Evolutionary conservation across 192 early-diverging fungal species (phyloP), one percentile per base, ranked within the genome.

Genomic region (Dimargaris cristalligena): DNA sequence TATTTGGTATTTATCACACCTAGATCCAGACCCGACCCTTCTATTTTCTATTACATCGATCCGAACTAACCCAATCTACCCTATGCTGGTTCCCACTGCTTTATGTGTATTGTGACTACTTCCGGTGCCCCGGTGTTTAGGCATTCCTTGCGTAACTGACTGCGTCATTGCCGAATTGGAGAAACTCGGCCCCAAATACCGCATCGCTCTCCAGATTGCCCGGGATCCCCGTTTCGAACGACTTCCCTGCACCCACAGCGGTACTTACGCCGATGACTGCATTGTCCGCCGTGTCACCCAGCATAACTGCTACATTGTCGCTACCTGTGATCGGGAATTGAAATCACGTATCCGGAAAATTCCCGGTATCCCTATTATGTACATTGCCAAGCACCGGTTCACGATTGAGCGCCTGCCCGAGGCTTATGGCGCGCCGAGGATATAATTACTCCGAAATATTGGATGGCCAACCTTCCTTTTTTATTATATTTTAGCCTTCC

Each of bases 261-360:
- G 96, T 35, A 94, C 92, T 1, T 99, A 99, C 79, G 96, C 96
- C 13, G 96, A 99, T 78, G 96, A 99, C 77, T 99, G 96, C 65
- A 75, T 99, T 58, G 91, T 97, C 2, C 79, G 94, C 55, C 73
- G 96, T 14, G 77, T 97, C 31, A 85, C 80, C 74, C 83, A 96
- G 72, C 94, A 99, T 66, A 81, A 85, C 63, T 94, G 91, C 75
- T 99, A 94, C 63, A 94, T 99, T 63, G 94, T 99, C 14, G 95
- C 95, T 14, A 99, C 95, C 8, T 99, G 95, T 58, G 95, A 99
- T 78, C 79, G 80, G 54, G 95, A 99, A 63, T 70, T 99, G 57
- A 97, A 99, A 74, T 71, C 89, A 34, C 77, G 95, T 59, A 92
- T 99, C 59, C 78, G 95, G 56, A 95, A 94, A 67, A 76, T 97